Percentiles rank a stretch among this genome's conserved stretches.
phyloP scores from a whole-genome alignment of 495 filamentous ascomycete species.

The Aspergillus panamensis region DNA sequence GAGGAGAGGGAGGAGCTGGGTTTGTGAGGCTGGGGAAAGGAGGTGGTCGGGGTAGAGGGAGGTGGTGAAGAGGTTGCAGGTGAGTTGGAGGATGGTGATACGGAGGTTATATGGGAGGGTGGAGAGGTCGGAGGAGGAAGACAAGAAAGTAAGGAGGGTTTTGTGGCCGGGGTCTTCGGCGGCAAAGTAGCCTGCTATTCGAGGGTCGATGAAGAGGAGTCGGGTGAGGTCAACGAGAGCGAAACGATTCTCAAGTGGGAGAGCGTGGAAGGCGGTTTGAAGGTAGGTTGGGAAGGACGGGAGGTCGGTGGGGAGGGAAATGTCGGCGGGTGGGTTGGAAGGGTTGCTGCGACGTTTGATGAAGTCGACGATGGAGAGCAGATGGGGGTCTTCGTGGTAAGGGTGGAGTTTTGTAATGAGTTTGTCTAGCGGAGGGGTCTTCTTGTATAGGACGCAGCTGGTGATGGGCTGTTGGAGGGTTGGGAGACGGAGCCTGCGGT shows the following conservation, averaged over 20 bases:
- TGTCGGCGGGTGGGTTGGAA: constrained; percentile 36
- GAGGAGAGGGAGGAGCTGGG: constrained; percentile 6
- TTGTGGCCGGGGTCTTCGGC: constrained; percentile 66
- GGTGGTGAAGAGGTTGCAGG: constrained; percentile 61
- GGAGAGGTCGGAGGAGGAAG: constrained; percentile 48
- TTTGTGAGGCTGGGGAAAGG: constrained; percentile 11
- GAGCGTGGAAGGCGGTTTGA: constrained; percentile 25
- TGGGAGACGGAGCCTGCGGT: constrained; percentile 65
- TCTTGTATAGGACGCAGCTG: constrained; percentile 69
- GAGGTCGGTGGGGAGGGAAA: constrained; percentile 48
- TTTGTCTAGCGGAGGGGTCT: constrained; percentile 80
- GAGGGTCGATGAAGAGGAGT: constrained; percentile 69
- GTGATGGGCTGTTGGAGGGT: constrained; percentile 60
- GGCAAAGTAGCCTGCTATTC: constrained; percentile 87
- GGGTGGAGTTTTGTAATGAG: constrained; percentile 68
- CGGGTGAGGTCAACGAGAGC: constrained; percentile 79
- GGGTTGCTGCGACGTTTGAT: constrained; percentile 43
- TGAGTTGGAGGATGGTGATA: constrained; percentile 68
- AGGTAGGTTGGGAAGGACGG: constrained; percentile 40
- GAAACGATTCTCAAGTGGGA: constrained; percentile 56
- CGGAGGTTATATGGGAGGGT: constrained; percentile 74
- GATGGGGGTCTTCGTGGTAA: constrained; percentile 49
- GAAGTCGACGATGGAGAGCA: constrained; percentile 61
- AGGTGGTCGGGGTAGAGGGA: constrained; percentile 49
- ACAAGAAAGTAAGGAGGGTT: constrained; percentile 63